Conservation (phyloP, 2,329 filamentous ascomycete genomes). For the Exophiala dermatitidis region DNA sequence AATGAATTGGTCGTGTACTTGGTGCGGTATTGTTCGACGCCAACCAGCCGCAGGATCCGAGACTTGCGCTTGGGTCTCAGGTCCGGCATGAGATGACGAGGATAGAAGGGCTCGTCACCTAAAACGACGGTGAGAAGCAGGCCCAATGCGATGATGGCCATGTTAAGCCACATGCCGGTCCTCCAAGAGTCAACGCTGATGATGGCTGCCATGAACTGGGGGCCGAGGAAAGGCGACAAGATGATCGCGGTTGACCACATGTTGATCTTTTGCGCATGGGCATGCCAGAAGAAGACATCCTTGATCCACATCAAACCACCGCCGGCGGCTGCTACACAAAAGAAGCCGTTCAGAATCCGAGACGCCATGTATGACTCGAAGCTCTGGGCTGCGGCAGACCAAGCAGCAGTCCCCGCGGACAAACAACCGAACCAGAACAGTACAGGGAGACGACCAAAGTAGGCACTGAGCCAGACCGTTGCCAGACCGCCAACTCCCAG, state of each 20-base stretch:
- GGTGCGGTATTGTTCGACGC: conserved; percentile 29
- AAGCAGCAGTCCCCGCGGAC: conserved; percentile 29
- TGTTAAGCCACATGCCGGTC: conserved; percentile 30
- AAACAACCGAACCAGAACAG: conserved; percentile 34
- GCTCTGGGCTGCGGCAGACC: conserved; percentile 41
- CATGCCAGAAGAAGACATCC: conserved; percentile 56
- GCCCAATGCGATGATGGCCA: conserved; percentile 26
- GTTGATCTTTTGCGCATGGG: conserved; percentile 38
- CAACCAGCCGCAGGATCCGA: conserved; percentile 27
- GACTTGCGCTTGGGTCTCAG: conserved; percentile 23
- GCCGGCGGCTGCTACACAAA: conserved; percentile 37
- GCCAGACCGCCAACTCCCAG: conserved; percentile 39
- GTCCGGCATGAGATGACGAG: conserved; percentile 24
- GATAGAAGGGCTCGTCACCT: conserved; percentile 30
- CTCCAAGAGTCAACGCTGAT: conserved; percentile 36
- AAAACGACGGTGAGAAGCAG: conserved; percentile 25
- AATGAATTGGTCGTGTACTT: conserved; percentile 36
- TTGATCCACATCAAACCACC: conserved; percentile 48
- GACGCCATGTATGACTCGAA: conserved; percentile 46
- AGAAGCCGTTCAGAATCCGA: conserved; percentile 44
- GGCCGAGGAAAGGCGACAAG: conserved; percentile 36
- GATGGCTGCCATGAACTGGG: conserved; percentile 44
- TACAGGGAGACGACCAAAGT: conserved; percentile 41
- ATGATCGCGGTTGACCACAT: conserved; percentile 36
- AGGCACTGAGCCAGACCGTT: conserved; percentile 37